These are phyloP conservation scores for Mycena haematopus DNA, from an alignment of 768 basidiomycete genomes.

Conservation along the genomic window DNA sequence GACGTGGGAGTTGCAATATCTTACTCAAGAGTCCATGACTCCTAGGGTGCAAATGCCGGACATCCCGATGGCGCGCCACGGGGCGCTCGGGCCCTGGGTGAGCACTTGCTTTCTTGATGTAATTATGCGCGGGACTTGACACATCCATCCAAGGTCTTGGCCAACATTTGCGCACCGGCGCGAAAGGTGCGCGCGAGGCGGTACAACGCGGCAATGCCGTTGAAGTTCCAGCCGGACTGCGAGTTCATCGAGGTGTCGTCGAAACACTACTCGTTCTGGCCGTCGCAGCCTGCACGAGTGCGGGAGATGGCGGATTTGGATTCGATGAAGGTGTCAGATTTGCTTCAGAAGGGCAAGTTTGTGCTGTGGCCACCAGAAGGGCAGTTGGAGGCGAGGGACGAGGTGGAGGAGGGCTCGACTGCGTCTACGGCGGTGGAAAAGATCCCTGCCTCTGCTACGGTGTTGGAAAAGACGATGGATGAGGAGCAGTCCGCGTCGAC, in stretches of 20 bases:
- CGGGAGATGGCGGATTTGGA: constrained; percentile 52
- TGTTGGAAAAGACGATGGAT: neutral
- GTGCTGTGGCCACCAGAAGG: constrained; percentile 50
- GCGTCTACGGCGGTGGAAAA: neutral
- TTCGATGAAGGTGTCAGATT: constrained; percentile 53
- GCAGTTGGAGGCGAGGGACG: neutral
- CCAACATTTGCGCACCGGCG: constrained; percentile 48
- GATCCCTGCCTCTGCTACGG: neutral
- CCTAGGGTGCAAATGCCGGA: constrained; percentile 46
- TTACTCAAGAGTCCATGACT: constrained; percentile 7
- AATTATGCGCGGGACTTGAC: neutral
- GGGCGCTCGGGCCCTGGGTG: constrained; percentile 61
- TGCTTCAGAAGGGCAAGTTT: constrained; percentile 52
- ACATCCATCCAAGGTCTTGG: constrained; percentile 46
- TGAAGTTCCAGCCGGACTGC: constrained; percentile 49
- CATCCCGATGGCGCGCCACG: constrained; percentile 61
- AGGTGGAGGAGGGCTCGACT: neutral
- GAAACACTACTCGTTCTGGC: constrained; percentile 45
- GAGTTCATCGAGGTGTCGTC: constrained; percentile 56
- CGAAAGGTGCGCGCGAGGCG: constrained; percentile 41
- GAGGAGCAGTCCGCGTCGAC: neutral
- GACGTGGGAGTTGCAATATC: constrained; percentile 52
- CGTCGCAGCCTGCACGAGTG: constrained; percentile 47
- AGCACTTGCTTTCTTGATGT: neutral
- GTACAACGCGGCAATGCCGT: constrained; percentile 49